Percentiles rank a stretch among this genome's conserved stretches.
Evolutionary conservation across 805 yeast genomes (phyloP).

Genomic region (Barnettozyma wickerhamii): DNA sequence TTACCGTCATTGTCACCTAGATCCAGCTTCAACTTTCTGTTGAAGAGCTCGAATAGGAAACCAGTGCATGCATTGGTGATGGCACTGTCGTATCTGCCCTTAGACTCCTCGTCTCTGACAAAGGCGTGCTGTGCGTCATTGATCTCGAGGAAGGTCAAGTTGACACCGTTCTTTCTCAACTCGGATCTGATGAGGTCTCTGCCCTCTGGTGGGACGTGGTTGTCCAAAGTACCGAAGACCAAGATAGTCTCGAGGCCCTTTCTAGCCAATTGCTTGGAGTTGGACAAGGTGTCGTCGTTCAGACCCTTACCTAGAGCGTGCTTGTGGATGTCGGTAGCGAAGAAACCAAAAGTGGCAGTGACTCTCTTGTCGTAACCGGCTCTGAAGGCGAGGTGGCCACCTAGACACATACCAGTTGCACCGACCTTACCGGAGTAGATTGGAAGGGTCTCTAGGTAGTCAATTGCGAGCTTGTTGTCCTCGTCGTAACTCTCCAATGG

Average conservation of each 20-base stretch:
- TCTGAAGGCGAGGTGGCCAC: constrained; percentile 78
- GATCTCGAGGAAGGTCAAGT: constrained; percentile 67
- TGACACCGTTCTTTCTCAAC: constrained; percentile 54
- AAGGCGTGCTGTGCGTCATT: constrained; percentile 83
- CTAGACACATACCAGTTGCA: constrained; percentile 84
- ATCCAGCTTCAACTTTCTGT: constrained; percentile 61
- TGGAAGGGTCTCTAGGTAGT: constrained; percentile 49
- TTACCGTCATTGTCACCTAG: constrained; percentile 59
- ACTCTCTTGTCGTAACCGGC: constrained; percentile 63
- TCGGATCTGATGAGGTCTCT: constrained; percentile 63
- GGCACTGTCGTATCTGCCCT: constrained; percentile 82
- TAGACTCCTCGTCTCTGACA: constrained; percentile 71
- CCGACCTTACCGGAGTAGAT: constrained; percentile 74
- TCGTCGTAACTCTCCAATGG: constrained; percentile 72
- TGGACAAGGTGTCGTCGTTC: constrained; percentile 60
- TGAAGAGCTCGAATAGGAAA: constrained; percentile 66
- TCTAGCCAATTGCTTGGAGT: constrained; percentile 47
- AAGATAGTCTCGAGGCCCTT: constrained; percentile 55
- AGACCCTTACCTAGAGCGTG: constrained; percentile 60
- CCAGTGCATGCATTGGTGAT: constrained; percentile 63
- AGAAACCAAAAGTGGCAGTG: constrained; percentile 66
- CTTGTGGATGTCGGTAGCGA: constrained; percentile 76
- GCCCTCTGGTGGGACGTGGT: constrained; percentile 77
- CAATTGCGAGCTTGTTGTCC: constrained; percentile 60
- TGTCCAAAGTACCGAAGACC: constrained; percentile 75